These are phyloP conservation scores for Coccomyxa subellipsoidea DNA, from an alignment of 163 green algal species.

Conservation along the genomic window DNA sequence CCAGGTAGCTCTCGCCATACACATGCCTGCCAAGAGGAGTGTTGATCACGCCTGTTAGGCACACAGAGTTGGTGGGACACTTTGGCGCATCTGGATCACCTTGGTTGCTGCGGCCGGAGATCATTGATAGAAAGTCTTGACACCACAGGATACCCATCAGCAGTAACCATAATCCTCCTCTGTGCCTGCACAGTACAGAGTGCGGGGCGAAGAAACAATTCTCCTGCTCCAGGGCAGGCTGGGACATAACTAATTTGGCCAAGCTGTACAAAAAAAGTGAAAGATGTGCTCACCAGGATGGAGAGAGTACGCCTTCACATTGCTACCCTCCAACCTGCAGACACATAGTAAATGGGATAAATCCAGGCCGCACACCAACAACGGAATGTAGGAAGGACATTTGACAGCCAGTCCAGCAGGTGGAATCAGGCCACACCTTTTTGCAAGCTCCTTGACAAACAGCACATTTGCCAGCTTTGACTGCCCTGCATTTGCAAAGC, in stretches of 20 bases:
- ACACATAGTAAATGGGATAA: not conserved
- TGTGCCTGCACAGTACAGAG: too few species aligned
- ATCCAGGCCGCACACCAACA: too few species aligned
- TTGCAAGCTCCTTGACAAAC: constrained; percentile 67
- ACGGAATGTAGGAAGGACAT: too few species aligned
- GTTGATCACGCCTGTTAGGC: not conserved
- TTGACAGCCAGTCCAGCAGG: not conserved
- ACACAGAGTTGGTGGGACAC: too few species aligned
- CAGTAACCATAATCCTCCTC: too few species aligned
- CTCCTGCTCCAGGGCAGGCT: too few species aligned
- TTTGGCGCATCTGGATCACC: too few species aligned
- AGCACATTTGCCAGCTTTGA: constrained; percentile 63
- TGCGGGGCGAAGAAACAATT: too few species aligned
- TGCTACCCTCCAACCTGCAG: constrained; percentile 1
- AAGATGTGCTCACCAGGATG: constrained; percentile 1
- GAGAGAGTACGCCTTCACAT: not conserved
- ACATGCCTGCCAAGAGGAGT: not conserved
- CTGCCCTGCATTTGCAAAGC: constrained; percentile 11
- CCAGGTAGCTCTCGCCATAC: not conserved
- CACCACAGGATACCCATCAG: too few species aligned
- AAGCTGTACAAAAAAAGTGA: not conserved
- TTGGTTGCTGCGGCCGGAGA: too few species aligned
- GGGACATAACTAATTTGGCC: not conserved
- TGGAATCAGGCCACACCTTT: not conserved
- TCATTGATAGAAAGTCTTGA: too few species aligned